Evolutionary conservation across 2,329 filamentous ascomycete genomes (phyloP).

Genomic region (Botrytis pseudocinerea): DNA sequence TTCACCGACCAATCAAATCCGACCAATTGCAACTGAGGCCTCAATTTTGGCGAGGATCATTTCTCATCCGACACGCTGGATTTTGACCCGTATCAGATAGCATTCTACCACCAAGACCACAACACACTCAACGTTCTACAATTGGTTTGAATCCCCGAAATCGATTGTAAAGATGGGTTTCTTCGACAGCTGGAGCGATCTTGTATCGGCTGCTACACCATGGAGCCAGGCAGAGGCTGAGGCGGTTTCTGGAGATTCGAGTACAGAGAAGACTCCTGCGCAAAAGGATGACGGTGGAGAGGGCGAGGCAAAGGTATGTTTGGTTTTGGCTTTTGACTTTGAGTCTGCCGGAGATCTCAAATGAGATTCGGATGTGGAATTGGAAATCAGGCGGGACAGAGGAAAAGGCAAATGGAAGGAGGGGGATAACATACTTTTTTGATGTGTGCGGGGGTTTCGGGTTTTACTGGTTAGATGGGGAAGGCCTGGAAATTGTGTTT

Average conservation of each 20-base stretch:
- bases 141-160: constrained; percentile 25
- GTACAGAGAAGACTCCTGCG: constrained; percentile 46
- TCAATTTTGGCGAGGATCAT: constrained; percentile 24
- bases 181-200: constrained; percentile 64
- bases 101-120: constrained; percentile 18
- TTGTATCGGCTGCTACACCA: constrained; percentile 64
- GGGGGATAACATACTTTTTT: not conserved
- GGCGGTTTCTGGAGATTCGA: constrained; percentile 42
- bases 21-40: constrained; percentile 29
- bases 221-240: constrained; percentile 66
- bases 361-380: not conserved
- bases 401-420: not conserved
- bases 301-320: constrained; percentile 38
- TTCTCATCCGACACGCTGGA: constrained; percentile 25
- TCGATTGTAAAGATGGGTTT: constrained; percentile 56
- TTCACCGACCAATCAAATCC: constrained; percentile 35
- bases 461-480: not conserved
- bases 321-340: not conserved
- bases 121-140: constrained; percentile 23
- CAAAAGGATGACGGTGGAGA: constrained; percentile 51
- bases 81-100: constrained; percentile 20
- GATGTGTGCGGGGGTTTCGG: constrained; percentile 14
- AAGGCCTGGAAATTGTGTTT: not conserved
- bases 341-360: not conserved
- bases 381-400: not conserved